Evolutionary conservation across 1,139 yeast species (phyloP).

Genomic region (Pichia sp.): DNA sequence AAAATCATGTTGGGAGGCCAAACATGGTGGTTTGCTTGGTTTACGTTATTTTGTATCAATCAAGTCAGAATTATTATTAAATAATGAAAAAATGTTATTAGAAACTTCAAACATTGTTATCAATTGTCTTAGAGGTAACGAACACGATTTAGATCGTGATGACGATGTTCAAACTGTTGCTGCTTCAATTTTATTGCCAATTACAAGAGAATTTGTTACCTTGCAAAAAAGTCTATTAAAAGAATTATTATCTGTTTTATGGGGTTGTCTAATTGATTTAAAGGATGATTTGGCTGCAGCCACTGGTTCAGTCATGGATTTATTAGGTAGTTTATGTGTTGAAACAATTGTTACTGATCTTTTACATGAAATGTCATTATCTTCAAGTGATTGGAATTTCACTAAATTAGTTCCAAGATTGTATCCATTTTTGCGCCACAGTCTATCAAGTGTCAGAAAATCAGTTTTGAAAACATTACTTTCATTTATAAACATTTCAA

Average conservation of each 20-base stretch:
- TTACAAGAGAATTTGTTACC: slow-evolving; percentile 74
- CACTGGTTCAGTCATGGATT: slow-evolving; percentile 93
- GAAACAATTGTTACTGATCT: slow-evolving; percentile 70
- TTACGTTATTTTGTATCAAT: slow-evolving; percentile 88
- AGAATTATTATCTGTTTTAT: slow-evolving; percentile 64
- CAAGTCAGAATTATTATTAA: slow-evolving; percentile 66
- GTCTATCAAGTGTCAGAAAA: slow-evolving; percentile 84
- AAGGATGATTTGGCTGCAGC: slow-evolving; percentile 92
- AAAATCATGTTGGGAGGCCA: slow-evolving; percentile 82
- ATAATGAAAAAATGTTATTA: slow-evolving; percentile 53
- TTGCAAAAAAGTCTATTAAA: slow-evolving; percentile 56
- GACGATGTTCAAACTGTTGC: slow-evolving; percentile 98
- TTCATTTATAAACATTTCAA: slow-evolving; percentile 70
- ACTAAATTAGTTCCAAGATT: slow-evolving; percentile 80
- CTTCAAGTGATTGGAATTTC: slow-evolving; percentile 48
- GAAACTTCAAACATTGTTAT: slow-evolving; percentile 78
- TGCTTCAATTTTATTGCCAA: slow-evolving; percentile 88
- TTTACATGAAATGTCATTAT: slow-evolving; percentile 53
- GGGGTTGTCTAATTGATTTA: slow-evolving; percentile 81
- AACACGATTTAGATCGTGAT: slow-evolving; percentile 52
- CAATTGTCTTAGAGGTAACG: slow-evolving; percentile 50
- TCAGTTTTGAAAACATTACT: slow-evolving; percentile 77
- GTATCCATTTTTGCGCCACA: slow-evolving; percentile 89
- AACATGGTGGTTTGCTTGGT: slow-evolving; percentile 97
- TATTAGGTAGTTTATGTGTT: slow-evolving; percentile 80